Percentiles rank a stretch among this genome's conserved stretches.
phyloP scores from a whole-genome alignment of 257 asterid species.

The Przewalskia tangutica region DNA sequence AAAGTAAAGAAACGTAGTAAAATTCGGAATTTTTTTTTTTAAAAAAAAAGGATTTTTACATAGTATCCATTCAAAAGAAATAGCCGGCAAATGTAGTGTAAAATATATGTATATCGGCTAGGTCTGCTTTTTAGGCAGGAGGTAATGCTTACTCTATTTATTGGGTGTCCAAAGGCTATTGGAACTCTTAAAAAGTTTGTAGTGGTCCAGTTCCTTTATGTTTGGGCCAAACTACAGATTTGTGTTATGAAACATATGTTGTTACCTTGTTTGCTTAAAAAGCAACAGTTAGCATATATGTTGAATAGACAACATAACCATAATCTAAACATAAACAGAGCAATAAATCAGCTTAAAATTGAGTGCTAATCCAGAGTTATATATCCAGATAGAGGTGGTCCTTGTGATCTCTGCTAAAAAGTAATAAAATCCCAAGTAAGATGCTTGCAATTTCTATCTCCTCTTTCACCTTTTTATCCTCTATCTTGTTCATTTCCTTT shows the following conservation, averaged over 20 bases:
- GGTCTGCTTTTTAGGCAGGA: neutral
- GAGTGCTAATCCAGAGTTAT: neutral
- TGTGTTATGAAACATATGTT: neutral
- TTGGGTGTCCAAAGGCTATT: neutral
- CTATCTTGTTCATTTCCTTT: neutral
- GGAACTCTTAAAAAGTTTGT: neutral
- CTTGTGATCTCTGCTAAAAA: neutral
- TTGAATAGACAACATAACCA: neutral
- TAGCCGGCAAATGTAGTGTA: too few species aligned
- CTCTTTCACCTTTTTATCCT: neutral
- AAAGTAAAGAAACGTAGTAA: neutral
- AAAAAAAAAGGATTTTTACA: neutral
- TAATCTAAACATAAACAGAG: neutral
- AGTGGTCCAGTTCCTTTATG: neutral
- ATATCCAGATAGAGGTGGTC: constrained; percentile 1
- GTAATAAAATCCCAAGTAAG: neutral
- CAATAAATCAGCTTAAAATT: neutral
- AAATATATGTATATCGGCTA: too few species aligned
- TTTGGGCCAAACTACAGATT: neutral
- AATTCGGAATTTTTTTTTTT: neutral
- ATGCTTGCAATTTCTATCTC: neutral
- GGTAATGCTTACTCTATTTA: neutral
- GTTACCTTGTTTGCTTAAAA: neutral
- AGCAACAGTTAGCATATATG: neutral
- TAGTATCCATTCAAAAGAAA: too few species aligned